Base-by-base conservation (phyloP, 1,284 basidiomycete species). In the Paramarasmius palmivorus region DNA sequence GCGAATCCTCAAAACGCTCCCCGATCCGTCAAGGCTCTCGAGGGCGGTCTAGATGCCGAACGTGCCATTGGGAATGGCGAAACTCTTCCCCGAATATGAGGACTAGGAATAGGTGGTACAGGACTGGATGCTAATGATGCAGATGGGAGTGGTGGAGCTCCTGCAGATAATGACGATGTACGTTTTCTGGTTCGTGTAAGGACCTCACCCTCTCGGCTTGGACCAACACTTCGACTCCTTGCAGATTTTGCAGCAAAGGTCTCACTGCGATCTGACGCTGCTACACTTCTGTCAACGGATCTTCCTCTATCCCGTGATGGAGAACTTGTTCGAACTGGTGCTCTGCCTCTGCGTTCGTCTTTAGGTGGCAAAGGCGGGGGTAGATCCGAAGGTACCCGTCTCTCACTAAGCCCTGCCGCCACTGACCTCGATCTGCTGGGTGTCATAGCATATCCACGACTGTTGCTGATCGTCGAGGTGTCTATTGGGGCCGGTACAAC, bases 11-110 rank as follows among this genome's bases (percentile, higher is more conserved):
- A 25, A 50, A 50, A 20, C 6, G 20, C 37, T 40, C 26, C 26
- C 8, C 14, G 14, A 25, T 7, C 19, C 17, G 19, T 40, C 17
- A 36, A 9, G 19, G 39, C 20, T 26, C 54, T 38, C 14, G 49
- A 55, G 41, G 36, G 29, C 15, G 54, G 49, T 32, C 49, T 55
- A 22, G 50, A 40, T 15, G 25, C 17, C 26, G 44, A 46, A n/a
- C n/a, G 26, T 46, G 44, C 29, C 44, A 45, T 17, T 40, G 54
- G 54, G 26, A 55, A 55, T 12, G 54, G 50, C 17, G 54, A 55
- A 20, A 52, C 36, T 15, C 54, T 45, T 35, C 54, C 54, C 20
- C 54, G 44, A 29, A 29, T 29, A 17, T 17, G 12, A 15, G 4
- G 29, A 48, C 36, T 25, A 35, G 54, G 40, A 38, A 32, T 12